Percentiles rank a stretch among this genome's conserved stretches.
phyloP scores from a whole-genome alignment of 2,329 filamentous ascomycete genomes.

The Madurella mycetomatis region DNA sequence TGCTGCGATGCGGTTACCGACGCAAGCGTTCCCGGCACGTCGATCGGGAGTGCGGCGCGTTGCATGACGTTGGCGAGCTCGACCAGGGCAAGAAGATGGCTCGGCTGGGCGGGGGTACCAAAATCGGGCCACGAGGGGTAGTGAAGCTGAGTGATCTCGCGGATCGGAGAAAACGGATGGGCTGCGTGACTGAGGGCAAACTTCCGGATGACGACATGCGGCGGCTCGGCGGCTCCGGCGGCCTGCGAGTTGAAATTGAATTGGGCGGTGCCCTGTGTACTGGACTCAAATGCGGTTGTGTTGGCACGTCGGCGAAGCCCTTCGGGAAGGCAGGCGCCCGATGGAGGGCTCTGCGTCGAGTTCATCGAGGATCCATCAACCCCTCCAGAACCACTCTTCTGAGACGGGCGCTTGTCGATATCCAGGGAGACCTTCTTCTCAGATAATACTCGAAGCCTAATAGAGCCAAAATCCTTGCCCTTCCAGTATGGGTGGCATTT shows the following conservation, averaged over 20 bases:
- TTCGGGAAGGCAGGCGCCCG: constrained; percentile 31
- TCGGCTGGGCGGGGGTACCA: constrained; percentile 82
- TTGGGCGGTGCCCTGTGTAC: constrained; percentile 30
- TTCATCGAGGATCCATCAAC: constrained; percentile 22
- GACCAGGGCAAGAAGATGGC: constrained; percentile 81
- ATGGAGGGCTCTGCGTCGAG: constrained; percentile 14
- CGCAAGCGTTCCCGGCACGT: constrained; percentile 28
- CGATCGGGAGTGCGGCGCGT: constrained; percentile 49
- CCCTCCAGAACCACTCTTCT: constrained; percentile 20
- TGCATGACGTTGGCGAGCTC: constrained; percentile 78
- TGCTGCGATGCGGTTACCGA: constrained; percentile 2
- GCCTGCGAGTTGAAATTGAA: constrained; percentile 26
- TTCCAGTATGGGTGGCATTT: constrained; percentile 97
- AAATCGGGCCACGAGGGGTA: constrained; percentile 98
- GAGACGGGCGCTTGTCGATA: constrained; percentile 50
- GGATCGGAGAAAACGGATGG: constrained; percentile 77
- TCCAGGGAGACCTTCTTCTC: constrained; percentile 81
- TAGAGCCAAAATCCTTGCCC: constrained; percentile 68
- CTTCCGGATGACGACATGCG: constrained; percentile 79
- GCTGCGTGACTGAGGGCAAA: constrained; percentile 75
- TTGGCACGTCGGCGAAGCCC: constrained; percentile 49
- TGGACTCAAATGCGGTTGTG: constrained; percentile 43
- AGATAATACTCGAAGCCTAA: constrained; percentile 71
- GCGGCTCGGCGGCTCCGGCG: constrained; percentile 48
- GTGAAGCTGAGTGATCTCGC: constrained; percentile 91